phyloP scores from a whole-genome alignment of 768 basidiomycete genomes.

The Myochromella boudieri region DNA sequence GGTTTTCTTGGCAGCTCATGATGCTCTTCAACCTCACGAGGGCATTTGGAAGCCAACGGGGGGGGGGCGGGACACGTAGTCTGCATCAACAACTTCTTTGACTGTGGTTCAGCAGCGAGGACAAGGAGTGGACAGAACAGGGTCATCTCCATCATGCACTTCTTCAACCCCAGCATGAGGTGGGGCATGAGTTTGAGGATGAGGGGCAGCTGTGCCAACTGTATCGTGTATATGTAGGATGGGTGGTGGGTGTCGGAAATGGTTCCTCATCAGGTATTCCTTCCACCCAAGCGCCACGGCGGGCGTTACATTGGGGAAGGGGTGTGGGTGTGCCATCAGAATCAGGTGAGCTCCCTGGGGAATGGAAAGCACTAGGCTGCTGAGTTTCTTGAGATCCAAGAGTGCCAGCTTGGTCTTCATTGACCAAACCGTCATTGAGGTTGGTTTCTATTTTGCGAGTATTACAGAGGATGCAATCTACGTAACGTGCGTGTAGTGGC shows the following conservation, averaged over 20 bases:
- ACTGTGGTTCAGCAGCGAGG: not conserved
- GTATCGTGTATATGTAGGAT: not conserved
- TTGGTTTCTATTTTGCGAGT: not conserved
- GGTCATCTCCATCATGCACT: not conserved
- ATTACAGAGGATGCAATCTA: conserved; percentile 5
- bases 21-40: too few relatives aligned
- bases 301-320: too few relatives aligned
- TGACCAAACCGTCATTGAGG: conserved; percentile 1
- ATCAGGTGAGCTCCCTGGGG: not conserved
- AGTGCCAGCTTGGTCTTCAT: not conserved
- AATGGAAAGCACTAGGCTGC: too few relatives aligned
- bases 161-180: not conserved
- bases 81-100: not conserved
- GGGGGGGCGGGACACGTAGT: too few relatives aligned
- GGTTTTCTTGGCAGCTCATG: not conserved
- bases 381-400: too few relatives aligned
- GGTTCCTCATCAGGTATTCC: too few relatives aligned
- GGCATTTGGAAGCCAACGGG: not conserved
- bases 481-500: conserved; percentile 6
- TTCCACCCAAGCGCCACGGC: too few relatives aligned
- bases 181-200: not conserved
- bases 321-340: too few relatives aligned
- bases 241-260: not conserved
- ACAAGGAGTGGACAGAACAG: not conserved
- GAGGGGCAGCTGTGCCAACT: not conserved